A percentile compares a stretch with the other conserved stretches of the same genome.
Evolutionary conservation across 306 rosid genomes (phyloP).

Genomic region (Acacia crassicarpa): DNA sequence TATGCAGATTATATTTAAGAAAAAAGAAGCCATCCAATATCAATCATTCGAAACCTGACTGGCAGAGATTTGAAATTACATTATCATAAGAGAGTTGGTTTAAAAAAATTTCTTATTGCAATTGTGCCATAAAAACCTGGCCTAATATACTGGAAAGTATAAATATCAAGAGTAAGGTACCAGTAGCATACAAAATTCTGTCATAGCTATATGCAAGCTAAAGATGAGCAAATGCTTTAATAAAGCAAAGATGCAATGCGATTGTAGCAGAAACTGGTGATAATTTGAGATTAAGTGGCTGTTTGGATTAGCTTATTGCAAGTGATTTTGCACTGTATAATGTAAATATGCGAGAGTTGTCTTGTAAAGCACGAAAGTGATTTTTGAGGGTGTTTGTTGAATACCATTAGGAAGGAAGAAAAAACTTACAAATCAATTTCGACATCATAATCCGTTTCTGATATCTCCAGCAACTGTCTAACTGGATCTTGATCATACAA

Average conservation of each 20-base stretch:
- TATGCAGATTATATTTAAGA: neutral
- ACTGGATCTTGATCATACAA: slow-evolving; percentile 93
- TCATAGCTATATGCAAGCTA: slow-evolving; percentile 14
- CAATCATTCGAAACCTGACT: neutral
- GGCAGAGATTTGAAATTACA: neutral
- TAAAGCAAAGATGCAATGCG: slow-evolving; percentile 2
- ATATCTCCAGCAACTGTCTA: slow-evolving; percentile 75
- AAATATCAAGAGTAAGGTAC: slow-evolving; percentile 6
- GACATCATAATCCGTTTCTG: slow-evolving; percentile 60
- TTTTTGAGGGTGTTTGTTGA: neutral
- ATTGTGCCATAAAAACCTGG: neutral
- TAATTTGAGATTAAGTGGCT: neutral
- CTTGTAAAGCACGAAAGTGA: too few species aligned
- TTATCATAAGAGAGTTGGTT: neutral
- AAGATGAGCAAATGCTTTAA: slow-evolving; percentile 20
- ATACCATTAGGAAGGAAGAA: neutral
- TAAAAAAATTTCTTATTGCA: neutral
- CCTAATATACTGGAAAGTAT: neutral
- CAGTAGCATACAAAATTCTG: slow-evolving; percentile 14
- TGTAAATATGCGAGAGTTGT: too few species aligned
- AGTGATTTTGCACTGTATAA: too few species aligned
- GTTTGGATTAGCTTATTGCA: too few species aligned
- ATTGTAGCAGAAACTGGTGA: slow-evolving; percentile 21
- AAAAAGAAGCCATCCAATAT: neutral
- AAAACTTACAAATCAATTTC: slow-evolving; percentile 80